Evolutionary conservation across 2,329 filamentous ascomycete genomes (phyloP).

Genomic region (Aspergillus melleus): DNA sequence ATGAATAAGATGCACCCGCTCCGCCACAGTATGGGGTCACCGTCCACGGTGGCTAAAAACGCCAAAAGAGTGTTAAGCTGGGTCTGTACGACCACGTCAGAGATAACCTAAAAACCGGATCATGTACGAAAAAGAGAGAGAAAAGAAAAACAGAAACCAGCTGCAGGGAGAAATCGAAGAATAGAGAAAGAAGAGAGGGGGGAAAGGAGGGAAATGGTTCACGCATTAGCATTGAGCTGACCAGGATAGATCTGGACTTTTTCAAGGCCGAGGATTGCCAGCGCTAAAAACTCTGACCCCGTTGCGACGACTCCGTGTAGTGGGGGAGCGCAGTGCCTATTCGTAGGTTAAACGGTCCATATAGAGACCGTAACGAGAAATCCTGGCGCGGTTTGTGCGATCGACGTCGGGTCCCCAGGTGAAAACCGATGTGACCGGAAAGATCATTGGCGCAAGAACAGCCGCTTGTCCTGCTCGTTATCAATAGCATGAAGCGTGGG

Average conservation of each 20-base stretch:
- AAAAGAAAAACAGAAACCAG: constrained; percentile 14
- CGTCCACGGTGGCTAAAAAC: constrained; percentile 24
- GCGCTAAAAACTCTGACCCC: constrained; percentile 17
- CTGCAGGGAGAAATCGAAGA: constrained; percentile 18
- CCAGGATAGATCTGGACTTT: constrained; percentile 23
- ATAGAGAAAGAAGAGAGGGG: constrained; percentile 9
- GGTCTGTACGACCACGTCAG: constrained; percentile 37
- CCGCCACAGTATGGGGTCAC: constrained; percentile 38
- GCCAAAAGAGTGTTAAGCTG: constrained; percentile 18
- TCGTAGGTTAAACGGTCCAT: constrained; percentile 21
- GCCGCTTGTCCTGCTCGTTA: constrained; percentile 17
- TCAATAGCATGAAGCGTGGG: constrained; percentile 9
- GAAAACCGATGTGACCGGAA: constrained; percentile 17
- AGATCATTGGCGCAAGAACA: constrained; percentile 28
- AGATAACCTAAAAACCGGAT: constrained; percentile 13
- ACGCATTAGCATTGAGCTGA: not conserved
- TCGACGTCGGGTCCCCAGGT: constrained; percentile 25
- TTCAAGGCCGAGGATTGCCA: constrained; percentile 19
- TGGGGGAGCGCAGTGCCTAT: constrained; percentile 16
- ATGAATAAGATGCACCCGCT: constrained; percentile 30
- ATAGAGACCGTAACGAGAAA: constrained; percentile 20
- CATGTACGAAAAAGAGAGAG: constrained; percentile 4
- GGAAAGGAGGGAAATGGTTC: constrained; percentile 8
- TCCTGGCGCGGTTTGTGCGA: constrained; percentile 25
- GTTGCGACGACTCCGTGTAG: constrained; percentile 10